A percentile compares a stretch with the other conserved stretches of the same genome.
phyloP scores from a whole-genome alignment of 129 eudicot genomes.

The Oenanthe sinensis region DNA sequence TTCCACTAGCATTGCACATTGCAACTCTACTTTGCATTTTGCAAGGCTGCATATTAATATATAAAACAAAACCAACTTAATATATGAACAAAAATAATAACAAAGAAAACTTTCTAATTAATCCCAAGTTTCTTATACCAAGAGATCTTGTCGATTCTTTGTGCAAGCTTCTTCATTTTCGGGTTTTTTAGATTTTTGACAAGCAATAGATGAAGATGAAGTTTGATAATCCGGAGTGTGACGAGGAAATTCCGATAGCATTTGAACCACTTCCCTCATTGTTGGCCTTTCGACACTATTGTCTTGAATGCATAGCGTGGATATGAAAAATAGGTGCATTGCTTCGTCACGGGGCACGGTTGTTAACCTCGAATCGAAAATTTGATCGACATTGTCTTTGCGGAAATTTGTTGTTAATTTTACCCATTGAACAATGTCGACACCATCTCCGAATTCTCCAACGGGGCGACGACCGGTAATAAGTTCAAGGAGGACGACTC shows the following conservation, averaged over 20 bases:
- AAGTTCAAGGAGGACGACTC: constrained; percentile 47
- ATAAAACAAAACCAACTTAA: constrained; percentile 18
- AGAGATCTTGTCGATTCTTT: not conserved
- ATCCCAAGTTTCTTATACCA: constrained; percentile 18
- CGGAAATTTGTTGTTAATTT: constrained; percentile 23
- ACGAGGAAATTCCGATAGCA: constrained; percentile 26
- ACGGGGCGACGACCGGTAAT: constrained; percentile 42
- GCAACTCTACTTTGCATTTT: constrained; percentile 3
- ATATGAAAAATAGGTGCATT: constrained; percentile 41
- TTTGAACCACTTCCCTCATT: constrained; percentile 55
- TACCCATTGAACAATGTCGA: constrained; percentile 50
- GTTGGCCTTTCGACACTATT: constrained; percentile 44
- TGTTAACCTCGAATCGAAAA: constrained; percentile 28
- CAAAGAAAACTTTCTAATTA: not conserved
- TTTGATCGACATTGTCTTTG: constrained; percentile 18
- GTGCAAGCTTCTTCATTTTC: not conserved
- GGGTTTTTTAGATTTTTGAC: constrained; percentile 3
- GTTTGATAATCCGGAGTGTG: not conserved
- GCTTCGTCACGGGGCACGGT: constrained; percentile 35
- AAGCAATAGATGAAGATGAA: not conserved
- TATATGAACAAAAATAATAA: constrained; percentile 7
- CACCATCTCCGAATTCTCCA: constrained; percentile 61
- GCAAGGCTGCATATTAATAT: not conserved
- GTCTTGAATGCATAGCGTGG: constrained; percentile 45
- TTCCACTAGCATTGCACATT: constrained; percentile 8